These are phyloP conservation scores for Erigeron canadensis DNA, from an alignment of 129 eudicot species.

Conservation along the genomic window DNA sequence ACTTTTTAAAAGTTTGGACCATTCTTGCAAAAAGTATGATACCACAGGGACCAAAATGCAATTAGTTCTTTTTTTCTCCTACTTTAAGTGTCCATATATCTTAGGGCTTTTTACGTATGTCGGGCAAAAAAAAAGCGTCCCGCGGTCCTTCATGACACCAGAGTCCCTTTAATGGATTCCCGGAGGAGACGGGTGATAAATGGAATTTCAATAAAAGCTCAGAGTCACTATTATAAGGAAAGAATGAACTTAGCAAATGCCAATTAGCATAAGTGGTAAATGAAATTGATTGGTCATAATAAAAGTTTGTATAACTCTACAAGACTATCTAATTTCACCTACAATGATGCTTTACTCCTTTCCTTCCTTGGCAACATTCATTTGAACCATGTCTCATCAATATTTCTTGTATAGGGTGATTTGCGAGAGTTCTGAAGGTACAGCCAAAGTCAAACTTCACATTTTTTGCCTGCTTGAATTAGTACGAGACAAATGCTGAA, in stretches of 20 bases:
- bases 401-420: neutral
- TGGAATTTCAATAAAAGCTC: no score
- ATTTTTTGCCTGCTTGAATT: slow-evolving; percentile 60
- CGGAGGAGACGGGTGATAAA: no score
- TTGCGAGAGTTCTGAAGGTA: neutral
- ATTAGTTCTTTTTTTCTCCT: no score
- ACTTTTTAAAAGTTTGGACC: no score
- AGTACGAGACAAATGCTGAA: slow-evolving; percentile 29
- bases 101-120: no score
- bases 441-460: slow-evolving; percentile 19
- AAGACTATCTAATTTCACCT: neutral
- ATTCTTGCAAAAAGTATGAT: no score
- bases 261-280: neutral
- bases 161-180: no score
- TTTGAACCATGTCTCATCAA: neutral
- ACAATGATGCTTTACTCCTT: neutral
- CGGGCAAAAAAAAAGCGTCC: no score
- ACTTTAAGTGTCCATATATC: no score
- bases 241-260: neutral
- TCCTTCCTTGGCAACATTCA: neutral
- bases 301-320: neutral
- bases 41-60: no score
- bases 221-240: neutral
- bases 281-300: neutral
- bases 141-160: no score